These are phyloP conservation scores for Ophiostoma triangulosporum DNA, from an alignment of 2,329 filamentous ascomycete species.

Conservation along the genomic window DNA sequence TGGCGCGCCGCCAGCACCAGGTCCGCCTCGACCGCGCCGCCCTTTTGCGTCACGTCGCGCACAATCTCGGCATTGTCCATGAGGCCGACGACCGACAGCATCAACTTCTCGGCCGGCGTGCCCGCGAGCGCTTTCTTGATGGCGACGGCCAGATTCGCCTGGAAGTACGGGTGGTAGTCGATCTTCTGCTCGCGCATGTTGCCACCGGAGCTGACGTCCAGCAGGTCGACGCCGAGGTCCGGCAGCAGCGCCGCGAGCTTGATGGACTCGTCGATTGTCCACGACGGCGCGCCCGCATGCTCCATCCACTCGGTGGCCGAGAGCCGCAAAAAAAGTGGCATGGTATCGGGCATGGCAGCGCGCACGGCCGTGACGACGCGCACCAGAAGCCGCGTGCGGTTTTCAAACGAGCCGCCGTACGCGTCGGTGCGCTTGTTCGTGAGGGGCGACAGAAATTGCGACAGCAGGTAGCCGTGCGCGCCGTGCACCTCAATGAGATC, in stretches of 20 bases:
- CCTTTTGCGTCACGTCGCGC: constrained; percentile 39
- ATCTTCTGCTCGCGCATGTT: constrained; percentile 51
- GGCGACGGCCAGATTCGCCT: constrained; percentile 56
- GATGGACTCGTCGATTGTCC: constrained; percentile 57
- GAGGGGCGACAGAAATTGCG: constrained; percentile 48
- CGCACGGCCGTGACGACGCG: constrained; percentile 40
- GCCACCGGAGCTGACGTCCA: constrained; percentile 71
- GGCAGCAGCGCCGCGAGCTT: constrained; percentile 57
- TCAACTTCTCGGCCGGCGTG: constrained; percentile 34
- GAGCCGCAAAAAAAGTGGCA: constrained; percentile 45
- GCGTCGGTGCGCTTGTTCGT: constrained; percentile 48
- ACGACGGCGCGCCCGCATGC: constrained; percentile 30
- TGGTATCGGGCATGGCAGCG: constrained; percentile 35
- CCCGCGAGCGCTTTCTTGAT: constrained; percentile 53
- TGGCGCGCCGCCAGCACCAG: constrained; percentile 60
- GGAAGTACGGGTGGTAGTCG: constrained; percentile 50
- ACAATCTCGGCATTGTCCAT: constrained; percentile 60
- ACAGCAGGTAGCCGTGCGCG: constrained; percentile 54
- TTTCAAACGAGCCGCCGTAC: constrained; percentile 53
- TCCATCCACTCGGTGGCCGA: constrained; percentile 54
- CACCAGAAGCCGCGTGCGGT: constrained; percentile 47
- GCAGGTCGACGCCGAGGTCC: constrained; percentile 60
- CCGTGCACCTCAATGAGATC: constrained; percentile 60
- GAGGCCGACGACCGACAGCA: constrained; percentile 61
- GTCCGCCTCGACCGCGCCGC: constrained; percentile 40